Base-by-base conservation (phyloP, 495 filamentous ascomycete species). In the Aspergillus ostianus region DNA sequence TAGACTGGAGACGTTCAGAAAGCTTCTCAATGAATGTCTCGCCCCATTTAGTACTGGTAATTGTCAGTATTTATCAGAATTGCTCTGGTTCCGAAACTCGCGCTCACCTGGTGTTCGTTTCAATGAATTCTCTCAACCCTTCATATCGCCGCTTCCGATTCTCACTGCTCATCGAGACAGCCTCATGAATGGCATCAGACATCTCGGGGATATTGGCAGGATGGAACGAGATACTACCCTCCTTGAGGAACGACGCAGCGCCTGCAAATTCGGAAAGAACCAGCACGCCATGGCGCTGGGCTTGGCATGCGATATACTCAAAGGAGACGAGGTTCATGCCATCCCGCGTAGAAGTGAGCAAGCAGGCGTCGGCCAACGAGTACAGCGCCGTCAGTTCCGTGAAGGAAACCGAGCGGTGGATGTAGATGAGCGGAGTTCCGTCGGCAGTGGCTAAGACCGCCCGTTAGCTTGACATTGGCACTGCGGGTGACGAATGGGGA, bases 281-380 rank as follows among this genome's bases (percentile, higher is more conserved):
- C 81, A 98, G 88, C 5, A 91, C 88, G 7, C 93, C 93, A 66
- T 95, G 88, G 10, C 87, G 83, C 61, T 92, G 82, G 59, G 88
- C 78, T 67, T 97, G 93, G 32, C 88, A 91, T 3, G 93, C 93
- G 51, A 97, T 92, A 73, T 97, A 98, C 73, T 98, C 93, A 74
- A 92, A 97, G 21, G 90, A 92, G 23, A 98, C 93, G 10, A 97
- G 84, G 69, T 98, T 98, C 93, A 98, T 97, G 58, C 93, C 93
- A 67, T 97, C 93, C n/a, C 93, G 83, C 1, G 89, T 95, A 0
- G 92, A 96, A 15, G 89, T 90, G 51, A 97, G 88, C 6, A 98
- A 81, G 67, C 93, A 98, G 47, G 89, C 89, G 70, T 97, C 93
- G 12, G 90, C 91, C 44, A 96, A 83, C 29, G 91, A 89, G 65